phyloP scores from a whole-genome alignment of 305 asterid genomes.

The Fraxinus dipetala region DNA sequence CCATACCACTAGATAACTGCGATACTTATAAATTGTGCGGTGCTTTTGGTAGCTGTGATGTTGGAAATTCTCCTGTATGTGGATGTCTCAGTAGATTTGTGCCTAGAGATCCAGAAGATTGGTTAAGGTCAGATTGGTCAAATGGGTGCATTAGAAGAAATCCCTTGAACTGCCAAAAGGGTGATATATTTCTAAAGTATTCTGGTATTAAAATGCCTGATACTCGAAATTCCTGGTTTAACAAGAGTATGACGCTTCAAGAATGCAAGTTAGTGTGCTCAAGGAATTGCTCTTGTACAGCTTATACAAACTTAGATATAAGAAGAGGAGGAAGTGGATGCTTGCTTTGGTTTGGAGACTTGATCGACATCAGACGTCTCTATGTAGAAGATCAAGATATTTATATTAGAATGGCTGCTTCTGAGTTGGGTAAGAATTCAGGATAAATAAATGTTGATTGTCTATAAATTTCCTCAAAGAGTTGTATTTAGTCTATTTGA shows the following conservation, averaged over 20 bases:
- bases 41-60: constrained; percentile 26
- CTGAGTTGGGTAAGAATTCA: constrained; percentile 11
- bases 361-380: constrained; percentile 23
- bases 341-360: constrained; percentile 31
- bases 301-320: constrained; percentile 27
- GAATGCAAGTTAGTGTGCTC: constrained; percentile 22
- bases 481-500: neutral
- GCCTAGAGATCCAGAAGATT: constrained; percentile 18
- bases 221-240: neutral
- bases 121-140: constrained; percentile 22
- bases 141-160: constrained; percentile 27
- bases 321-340: constrained; percentile 28
- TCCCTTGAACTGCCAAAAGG: constrained; percentile 5
- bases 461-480: neutral
- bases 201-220: neutral
- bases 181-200: constrained; percentile 26
- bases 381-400: neutral
- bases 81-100: constrained; percentile 26
- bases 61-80: constrained; percentile 17
- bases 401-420: constrained; percentile 8
- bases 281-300: constrained; percentile 26
- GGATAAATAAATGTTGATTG: neutral
- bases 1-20: constrained; percentile 30
- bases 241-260: neutral
- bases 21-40: constrained; percentile 33